Base-by-base conservation (phyloP, 2,329 filamentous ascomycete genomes). In the Helotiales sp. region DNA sequence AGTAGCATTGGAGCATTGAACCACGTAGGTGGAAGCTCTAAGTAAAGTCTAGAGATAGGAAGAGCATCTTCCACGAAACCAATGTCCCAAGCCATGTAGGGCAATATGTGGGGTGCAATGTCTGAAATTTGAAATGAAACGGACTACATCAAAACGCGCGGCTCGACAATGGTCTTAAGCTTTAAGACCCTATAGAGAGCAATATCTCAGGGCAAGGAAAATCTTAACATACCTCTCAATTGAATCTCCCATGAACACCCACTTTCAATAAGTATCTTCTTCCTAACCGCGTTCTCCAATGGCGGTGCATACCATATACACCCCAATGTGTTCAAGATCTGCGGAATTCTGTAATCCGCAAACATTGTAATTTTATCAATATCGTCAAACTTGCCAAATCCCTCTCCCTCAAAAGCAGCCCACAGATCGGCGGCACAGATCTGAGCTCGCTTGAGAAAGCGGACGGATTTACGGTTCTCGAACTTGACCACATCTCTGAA, bases 301-400 rank as follows among this genome's bases (percentile, higher is more conserved):
- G 86, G 81, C 0, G 95, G 95, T 63, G 90, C 93, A 74, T 95
- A 97, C 67, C 84, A 85, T 50, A 99, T 76, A 57, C 92, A 93
- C 17, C 90, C 90, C 44, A 98, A 79, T 9, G 86, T 85, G 67
- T 93, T 86, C 31, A 99, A 82, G 66, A 97, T 95, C 75, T 99
- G 95, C 13, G 96, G 96, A 54, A 99, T 88, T 42, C 95, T 89
- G 71, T 99, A 99, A 76, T 99, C 95, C 70, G 95, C 93, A 77
- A 99, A 99, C 88, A 98, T 98, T 60, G 95, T 99, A 68, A 99
- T 89, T 72, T 92, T 91, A 75, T 95, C 89, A 67, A 99, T 96
- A 71, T 99, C 95, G 57, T 85, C 71, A 73, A 99, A 99, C 27
- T 82, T 78, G 30, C 95, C 96, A 68, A 87, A 93, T 25, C 83